These are phyloP conservation scores for Cryptococcus sp. DNA, from an alignment of 1,284 basidiomycete species.

Conservation along the genomic window DNA sequence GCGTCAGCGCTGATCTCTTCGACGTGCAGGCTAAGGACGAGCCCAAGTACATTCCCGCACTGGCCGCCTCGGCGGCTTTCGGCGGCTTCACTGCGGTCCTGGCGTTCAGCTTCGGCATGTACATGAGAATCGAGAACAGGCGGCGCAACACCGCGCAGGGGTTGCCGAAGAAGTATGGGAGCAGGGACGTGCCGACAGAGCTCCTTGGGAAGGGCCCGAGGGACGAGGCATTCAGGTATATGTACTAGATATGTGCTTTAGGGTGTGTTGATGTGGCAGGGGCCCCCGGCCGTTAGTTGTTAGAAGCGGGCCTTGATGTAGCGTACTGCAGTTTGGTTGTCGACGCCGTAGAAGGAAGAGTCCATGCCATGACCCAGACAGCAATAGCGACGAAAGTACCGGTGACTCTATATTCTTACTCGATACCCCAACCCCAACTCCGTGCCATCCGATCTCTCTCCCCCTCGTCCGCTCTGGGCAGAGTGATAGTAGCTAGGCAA, in stretches of 20 bases:
- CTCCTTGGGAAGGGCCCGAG: constrained; percentile 16
- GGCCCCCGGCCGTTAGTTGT: no score
- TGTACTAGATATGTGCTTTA: background rate
- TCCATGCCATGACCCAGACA: no score
- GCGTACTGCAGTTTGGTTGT: no score
- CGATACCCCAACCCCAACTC: no score
- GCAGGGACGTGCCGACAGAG: constrained; percentile 17
- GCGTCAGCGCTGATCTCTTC: constrained; percentile 34
- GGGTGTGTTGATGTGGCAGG: background rate
- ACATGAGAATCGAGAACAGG: constrained; percentile 19
- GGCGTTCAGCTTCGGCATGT: constrained; percentile 16
- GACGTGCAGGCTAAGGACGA: constrained; percentile 44
- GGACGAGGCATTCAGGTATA: constrained; percentile 13
- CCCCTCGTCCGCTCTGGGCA: background rate
- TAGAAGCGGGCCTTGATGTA: no score
- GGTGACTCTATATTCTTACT: no score
- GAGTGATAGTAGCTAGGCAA: constrained; percentile 28
- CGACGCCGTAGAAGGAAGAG: no score
- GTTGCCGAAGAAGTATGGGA: constrained; percentile 13
- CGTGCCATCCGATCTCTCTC: no score
- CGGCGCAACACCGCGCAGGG: constrained; percentile 15
- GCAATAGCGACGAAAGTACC: no score
- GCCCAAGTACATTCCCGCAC: constrained; percentile 45
- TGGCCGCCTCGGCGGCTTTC: constrained; percentile 20
- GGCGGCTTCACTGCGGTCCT: constrained; percentile 17